Percentiles rank a stretch among this genome's conserved stretches.
Evolutionary conservation across 371 early-diverging fungal genomes (phyloP).

Genomic region (Syncephalastrum contaminatum): DNA sequence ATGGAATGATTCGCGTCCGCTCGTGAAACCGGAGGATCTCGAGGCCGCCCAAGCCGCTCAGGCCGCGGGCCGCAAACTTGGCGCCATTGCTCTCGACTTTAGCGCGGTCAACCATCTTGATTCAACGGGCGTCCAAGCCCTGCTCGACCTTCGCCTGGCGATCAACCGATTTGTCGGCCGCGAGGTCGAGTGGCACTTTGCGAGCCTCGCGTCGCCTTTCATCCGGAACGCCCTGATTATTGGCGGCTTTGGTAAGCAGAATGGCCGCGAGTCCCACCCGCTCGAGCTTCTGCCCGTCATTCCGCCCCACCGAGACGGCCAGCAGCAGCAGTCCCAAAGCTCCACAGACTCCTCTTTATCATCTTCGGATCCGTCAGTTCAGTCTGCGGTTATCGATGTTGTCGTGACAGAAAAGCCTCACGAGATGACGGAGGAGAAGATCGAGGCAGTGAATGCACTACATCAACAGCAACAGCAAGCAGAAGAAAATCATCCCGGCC

Average conservation of each 20-base stretch:
- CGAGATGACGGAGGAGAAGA: too few relatives aligned
- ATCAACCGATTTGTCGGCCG: slow-evolving; percentile 46
- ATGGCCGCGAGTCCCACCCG: slow-evolving; percentile 9
- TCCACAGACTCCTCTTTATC: neutral
- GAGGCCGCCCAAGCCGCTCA: slow-evolving; percentile 9
- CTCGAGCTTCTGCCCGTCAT: slow-evolving; percentile 16
- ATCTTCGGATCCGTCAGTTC: neutral
- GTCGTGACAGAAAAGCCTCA: slow-evolving; percentile 3
- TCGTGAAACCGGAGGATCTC: slow-evolving; percentile 13
- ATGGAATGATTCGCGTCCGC: slow-evolving; percentile 50
- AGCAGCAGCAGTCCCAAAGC: neutral
- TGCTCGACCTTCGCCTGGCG: slow-evolving; percentile 43
- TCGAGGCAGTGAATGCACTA: slow-evolving; percentile 1
- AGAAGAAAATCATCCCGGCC: neutral
- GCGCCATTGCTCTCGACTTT: slow-evolving; percentile 66
- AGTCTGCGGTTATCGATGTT: slow-evolving; percentile 6
- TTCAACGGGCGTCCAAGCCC: slow-evolving; percentile 55
- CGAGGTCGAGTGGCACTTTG: slow-evolving; percentile 43
- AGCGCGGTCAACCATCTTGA: slow-evolving; percentile 63
- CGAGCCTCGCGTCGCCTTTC: slow-evolving; percentile 20
- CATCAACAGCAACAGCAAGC: neutral
- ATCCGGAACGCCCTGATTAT: slow-evolving; percentile 30
- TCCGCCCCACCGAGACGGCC: slow-evolving; percentile 8
- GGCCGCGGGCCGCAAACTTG: slow-evolving; percentile 8
- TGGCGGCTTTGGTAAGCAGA: slow-evolving; percentile 32